Evolutionary conservation across 768 basidiomycete genomes (phyloP), one percentile per base, ranked within the genome.

Genomic region (Naematelia aurantialba): DNA sequence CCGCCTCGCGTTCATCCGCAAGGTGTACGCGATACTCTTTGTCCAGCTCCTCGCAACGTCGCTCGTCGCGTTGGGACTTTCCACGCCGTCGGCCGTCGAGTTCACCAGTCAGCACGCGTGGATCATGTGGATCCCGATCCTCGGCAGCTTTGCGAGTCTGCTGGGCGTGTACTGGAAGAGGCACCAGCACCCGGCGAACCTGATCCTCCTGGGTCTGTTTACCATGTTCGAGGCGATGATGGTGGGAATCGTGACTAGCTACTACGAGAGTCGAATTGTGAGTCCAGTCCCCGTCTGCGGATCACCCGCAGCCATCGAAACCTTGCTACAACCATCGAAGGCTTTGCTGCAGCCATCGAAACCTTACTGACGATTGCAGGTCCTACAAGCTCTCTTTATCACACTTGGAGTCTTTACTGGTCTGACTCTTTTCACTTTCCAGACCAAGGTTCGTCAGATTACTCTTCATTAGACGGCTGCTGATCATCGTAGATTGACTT

Each of bases 381-480:
- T 97, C 24, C 77, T 97, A 34, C 90, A 96, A 76, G 94, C 94
- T 0, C 75, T 97, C 83, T 77, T 94, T 53, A 91, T 97, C 69
- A 96, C 93, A 0, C 79, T 89, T 2, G 91, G 91, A 13, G 87
- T 98, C 46, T 98, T 99, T 83, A 77, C 91, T 42, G 96, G 93
- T 4, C 79, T 99, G 62, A 97, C 93, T 0, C 76, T 97, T 53
- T 98, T 96, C 81, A 97, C 96, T 0, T 81, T 96, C 75, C 92
- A 94, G 76, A 89, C 89, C 58, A 94, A 94, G 82, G 89, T 88
- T 61, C 19, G 81, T 55, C 8, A 13, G 26, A 60, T n/a, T 34
- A 12, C n/a, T 22, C 0, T 10, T 22, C 30, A 19, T 25, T 49
- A 59, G 34, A 57, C 3, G 27, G 17, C 11, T 42, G 58, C 63